Evolutionary conservation across 257 asterid genomes (phyloP).

Genomic region (Solanum ossicruentum): DNA sequence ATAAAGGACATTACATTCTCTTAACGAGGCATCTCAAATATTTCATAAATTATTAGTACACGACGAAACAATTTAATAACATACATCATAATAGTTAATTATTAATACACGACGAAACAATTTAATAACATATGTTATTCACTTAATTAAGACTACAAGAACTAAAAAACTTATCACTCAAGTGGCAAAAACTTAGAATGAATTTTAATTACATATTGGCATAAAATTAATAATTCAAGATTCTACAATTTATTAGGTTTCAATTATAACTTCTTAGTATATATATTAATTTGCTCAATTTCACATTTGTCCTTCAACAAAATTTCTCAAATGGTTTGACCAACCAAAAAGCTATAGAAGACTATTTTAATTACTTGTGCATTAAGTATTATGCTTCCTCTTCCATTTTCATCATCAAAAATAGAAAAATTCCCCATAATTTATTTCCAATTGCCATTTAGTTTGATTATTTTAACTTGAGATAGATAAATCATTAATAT

Average conservation of each 20-base stretch:
- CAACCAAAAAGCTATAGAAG: neutral
- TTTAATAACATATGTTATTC: neutral
- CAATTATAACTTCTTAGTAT: neutral
- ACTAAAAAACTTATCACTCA: neutral
- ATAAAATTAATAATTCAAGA: neutral
- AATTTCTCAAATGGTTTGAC: neutral
- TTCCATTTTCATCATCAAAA: neutral
- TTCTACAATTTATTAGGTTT: neutral
- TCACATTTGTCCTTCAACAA: neutral
- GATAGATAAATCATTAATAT: neutral
- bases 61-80: neutral
- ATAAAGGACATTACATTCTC: too few relatives aligned
- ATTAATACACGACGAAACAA: rapidly evolving
- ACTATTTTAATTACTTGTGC: neutral
- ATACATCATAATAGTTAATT: neutral
- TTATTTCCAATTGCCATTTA: neutral
- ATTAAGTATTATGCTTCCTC: neutral
- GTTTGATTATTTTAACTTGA: neutral
- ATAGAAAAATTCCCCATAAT: neutral
- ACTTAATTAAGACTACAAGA: neutral
- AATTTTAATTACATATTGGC: neutral
- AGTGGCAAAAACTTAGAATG: neutral
- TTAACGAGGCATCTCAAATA: too few relatives aligned
- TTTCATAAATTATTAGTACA: neutral
- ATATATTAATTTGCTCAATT: neutral